Base-by-base conservation (phyloP, 202 grass and related monocot genomes). In the Zizania palustris region DNA sequence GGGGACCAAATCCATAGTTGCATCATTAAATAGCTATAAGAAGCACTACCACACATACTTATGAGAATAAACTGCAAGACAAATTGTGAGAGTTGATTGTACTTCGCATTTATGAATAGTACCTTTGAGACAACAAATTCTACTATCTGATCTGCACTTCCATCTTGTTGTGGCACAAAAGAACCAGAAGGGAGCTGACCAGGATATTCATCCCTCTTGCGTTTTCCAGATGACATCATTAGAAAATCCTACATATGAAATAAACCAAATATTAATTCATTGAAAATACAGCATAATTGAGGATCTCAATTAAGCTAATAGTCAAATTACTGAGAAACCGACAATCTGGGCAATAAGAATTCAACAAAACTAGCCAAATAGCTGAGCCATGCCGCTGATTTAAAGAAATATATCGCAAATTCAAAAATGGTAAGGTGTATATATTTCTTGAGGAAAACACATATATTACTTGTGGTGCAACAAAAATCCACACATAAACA, bases 81-180 rank as follows among this genome's bases (percentile, higher is more conserved):
- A 28, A 70, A n/a, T 55, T 63, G 58, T 20, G 43, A 63, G 48
- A 63, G 16, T 45, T 28, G 81, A 59, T 53, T 70, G 19, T 38
- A 58, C 11, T 59, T 44, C 37, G 35, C 40, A 35, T 18, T 62
- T n/a, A 65, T 33, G 19, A 19, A n/a, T 83, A 93, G 11, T 88
- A 93, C 91, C 88, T 90, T 66, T 45, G 85, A 84, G 10, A 74
- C 45, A 60, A 70, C 61, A 85, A 90, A 85, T 72, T 95, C 87
- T 50, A 90, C 13, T 45, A 84, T 83, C 64, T 90, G 70, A 72
- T 99, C 96, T 6, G 72, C 58, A 85, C 80, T 90, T 65, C 96
- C 96, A 90, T 99, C 96, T 85, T 99, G 96, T 73, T 99, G 96
- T 67, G 96, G 92, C 86, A 99, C 58, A 61, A 89, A 95, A 79